Conservation (phyloP, 345 rosid species). For the Dovyalis caffra region DNA sequence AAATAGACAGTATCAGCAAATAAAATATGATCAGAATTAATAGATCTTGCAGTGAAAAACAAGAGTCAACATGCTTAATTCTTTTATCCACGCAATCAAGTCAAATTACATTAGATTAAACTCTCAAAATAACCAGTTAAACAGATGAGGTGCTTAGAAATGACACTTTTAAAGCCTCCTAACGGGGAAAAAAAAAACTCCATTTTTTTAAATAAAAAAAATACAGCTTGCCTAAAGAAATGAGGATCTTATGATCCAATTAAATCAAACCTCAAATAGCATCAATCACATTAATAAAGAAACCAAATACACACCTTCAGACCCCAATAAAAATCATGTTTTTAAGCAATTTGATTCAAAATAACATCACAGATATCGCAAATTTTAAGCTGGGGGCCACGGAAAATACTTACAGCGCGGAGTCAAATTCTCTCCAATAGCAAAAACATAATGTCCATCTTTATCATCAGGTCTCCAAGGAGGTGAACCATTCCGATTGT, state of each 20-base stretch:
- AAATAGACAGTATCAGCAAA: constrained; percentile 21
- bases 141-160: neutral
- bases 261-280: too few relatives aligned
- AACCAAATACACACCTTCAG: too few relatives aligned
- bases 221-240: too few relatives aligned
- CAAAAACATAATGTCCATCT: constrained; percentile 73
- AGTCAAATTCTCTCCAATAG: constrained; percentile 64
- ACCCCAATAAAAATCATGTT: too few relatives aligned
- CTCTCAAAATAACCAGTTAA: neutral
- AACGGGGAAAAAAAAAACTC: too few relatives aligned
- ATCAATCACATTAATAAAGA: too few relatives aligned
- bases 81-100: neutral
- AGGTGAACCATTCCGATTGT: constrained; percentile 51
- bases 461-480: constrained; percentile 87
- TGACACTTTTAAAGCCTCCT: neutral
- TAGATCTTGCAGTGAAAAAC: too few relatives aligned
- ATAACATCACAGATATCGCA: too few relatives aligned
- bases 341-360: neutral
- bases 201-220: too few relatives aligned
- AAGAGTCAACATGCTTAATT: too few relatives aligned
- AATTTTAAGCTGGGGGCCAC: neutral
- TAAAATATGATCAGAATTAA: neutral
- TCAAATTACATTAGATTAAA: neutral
- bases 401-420: constrained; percentile 51
- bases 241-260: too few relatives aligned